Conservation (phyloP, 257 asterid species). For the Jasminum sambac region DNA sequence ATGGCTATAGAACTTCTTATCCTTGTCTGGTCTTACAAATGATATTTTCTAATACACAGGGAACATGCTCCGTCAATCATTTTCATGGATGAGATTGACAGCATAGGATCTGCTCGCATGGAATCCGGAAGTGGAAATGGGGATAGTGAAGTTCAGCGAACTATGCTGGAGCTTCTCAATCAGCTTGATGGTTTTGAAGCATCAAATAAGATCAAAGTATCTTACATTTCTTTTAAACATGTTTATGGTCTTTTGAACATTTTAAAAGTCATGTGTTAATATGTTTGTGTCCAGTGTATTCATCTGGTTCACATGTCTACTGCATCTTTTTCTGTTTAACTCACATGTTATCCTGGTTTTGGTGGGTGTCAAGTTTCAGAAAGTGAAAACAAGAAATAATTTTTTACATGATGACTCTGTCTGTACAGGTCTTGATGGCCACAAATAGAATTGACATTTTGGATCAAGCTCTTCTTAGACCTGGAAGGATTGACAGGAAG, state of each 20-base stretch:
- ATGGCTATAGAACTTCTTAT: not conserved
- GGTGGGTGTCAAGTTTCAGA: slow-evolving; percentile 5
- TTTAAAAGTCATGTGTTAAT: not conserved
- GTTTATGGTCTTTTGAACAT: not conserved
- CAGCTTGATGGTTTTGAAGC: slow-evolving; percentile 98
- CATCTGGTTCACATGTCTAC: not conserved
- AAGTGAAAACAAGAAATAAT: slow-evolving; percentile 2
- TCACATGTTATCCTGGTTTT: not conserved
- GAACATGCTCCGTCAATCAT: slow-evolving; percentile 95
- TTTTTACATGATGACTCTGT: not conserved
- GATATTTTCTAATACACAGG: slow-evolving; percentile 31
- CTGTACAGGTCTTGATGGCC: slow-evolving; percentile 81
- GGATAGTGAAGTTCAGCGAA: slow-evolving; percentile 91
- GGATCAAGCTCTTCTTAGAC: slow-evolving; percentile 92
- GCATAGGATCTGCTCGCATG: slow-evolving; percentile 92
- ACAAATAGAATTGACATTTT: slow-evolving; percentile 88
- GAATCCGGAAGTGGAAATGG: slow-evolving; percentile 94
- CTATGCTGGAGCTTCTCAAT: slow-evolving; percentile 92
- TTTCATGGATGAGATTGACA: slow-evolving; percentile 93
- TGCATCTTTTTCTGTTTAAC: slow-evolving; percentile 11
- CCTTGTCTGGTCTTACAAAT: not conserved
- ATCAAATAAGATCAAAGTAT: slow-evolving; percentile 81
- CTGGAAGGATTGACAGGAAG: slow-evolving; percentile 90
- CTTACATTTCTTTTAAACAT: slow-evolving; percentile 4
- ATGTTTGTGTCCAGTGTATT: not conserved